Evolutionary conservation across 2,329 filamentous ascomycete genomes (phyloP).

Genomic region (Cladorrhinum sp.): DNA sequence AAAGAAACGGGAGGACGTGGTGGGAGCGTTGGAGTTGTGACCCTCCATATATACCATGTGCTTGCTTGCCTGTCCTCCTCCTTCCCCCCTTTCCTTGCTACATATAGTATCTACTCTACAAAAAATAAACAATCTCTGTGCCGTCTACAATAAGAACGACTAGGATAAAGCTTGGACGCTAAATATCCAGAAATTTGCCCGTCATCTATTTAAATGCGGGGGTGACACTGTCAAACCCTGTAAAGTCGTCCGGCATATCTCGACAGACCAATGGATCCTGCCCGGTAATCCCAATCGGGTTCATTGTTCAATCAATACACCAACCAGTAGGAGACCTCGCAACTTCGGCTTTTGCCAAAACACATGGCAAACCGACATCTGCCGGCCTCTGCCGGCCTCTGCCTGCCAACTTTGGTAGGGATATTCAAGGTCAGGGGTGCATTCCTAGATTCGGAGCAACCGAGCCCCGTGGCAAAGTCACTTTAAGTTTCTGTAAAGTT

Average conservation of each 20-base stretch:
- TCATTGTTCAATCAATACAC: background rate
- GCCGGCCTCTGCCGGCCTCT: too few relatives aligned
- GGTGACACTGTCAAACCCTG: slow-evolving; percentile 1
- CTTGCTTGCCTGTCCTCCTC: background rate
- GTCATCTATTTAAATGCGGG: slow-evolving; percentile 13
- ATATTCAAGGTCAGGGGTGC: background rate
- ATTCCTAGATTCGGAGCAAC: background rate
- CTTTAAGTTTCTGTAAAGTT: background rate
- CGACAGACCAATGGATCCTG: background rate
- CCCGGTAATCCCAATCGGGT: slow-evolving; percentile 1
- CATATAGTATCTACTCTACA: background rate
- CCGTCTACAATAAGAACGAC: background rate
- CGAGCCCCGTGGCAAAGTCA: slow-evolving; percentile 1
- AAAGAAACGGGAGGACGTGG: background rate
- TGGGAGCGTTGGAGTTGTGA: background rate
- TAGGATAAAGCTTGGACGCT: background rate
- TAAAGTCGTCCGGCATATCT: slow-evolving; percentile 3
- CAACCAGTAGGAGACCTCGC: background rate
- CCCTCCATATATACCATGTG: background rate
- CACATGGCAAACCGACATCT: background rate
- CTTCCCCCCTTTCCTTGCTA: background rate
- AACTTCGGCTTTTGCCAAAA: slow-evolving; percentile 10
- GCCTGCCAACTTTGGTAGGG: background rate
- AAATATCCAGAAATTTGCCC: background rate
- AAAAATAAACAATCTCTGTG: background rate